A percentile compares a stretch with the other conserved stretches of the same genome.
Conservation (phyloP, 2,329 filamentous ascomycete genomes). For the Alternaria sp. region DNA sequence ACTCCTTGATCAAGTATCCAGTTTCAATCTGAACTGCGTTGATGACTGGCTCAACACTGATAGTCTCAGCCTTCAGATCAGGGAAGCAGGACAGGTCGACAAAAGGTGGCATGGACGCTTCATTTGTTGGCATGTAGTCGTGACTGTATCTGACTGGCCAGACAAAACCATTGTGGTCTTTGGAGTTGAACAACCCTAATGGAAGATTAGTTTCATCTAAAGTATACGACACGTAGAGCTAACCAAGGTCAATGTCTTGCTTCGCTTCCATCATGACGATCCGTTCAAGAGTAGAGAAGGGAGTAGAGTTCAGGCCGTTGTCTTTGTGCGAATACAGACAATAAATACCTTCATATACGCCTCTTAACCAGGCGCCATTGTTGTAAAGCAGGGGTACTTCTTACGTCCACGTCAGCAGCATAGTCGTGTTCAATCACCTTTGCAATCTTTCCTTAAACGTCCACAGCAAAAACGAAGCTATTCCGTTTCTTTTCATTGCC, state of each 20-base stretch:
- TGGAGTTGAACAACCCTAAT: not conserved
- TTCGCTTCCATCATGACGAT: not conserved
- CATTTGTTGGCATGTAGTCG: not conserved
- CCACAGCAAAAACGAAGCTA: not conserved
- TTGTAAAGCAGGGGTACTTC: not conserved
- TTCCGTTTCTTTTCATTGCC: not conserved
- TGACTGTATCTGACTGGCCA: not conserved
- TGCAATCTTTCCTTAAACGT: not conserved
- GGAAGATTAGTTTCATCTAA: not conserved
- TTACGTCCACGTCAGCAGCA: not conserved
- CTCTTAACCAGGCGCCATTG: not conserved
- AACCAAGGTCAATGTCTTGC: not conserved
- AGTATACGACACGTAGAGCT: not conserved
- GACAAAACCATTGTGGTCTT: not conserved
- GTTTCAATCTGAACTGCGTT: not conserved
- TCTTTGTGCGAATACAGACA: not conserved
- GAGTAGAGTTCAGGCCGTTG: not conserved
- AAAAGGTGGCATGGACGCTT: not conserved
- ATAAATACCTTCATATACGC: not conserved
- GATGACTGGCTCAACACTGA: not conserved
- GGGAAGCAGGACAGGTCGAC: not conserved
- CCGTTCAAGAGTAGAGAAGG: not conserved
- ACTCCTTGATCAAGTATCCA: not conserved
- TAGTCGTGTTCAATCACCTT: not conserved
- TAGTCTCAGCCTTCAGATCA: not conserved